Evolutionary conservation across 2,329 filamentous ascomycete genomes (phyloP).

Genomic region (Penicillium thymicola): DNA sequence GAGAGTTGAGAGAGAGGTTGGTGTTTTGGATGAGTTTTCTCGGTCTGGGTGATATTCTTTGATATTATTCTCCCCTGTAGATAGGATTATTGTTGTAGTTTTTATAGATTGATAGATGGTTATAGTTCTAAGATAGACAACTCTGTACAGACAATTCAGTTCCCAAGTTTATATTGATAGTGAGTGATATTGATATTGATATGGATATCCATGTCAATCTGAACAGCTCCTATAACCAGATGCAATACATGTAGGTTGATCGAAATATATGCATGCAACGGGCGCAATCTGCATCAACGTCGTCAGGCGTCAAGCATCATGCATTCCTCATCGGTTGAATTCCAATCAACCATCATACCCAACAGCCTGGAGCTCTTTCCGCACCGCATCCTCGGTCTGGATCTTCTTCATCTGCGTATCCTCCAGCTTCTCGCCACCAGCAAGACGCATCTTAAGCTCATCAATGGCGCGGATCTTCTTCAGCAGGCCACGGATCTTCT

Average conservation of each 20-base stretch:
- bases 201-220: background rate
- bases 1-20: conserved; percentile 1
- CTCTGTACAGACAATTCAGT: background rate
- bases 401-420: conserved; percentile 99
- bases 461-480: conserved; percentile 99
- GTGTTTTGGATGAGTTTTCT: conserved; percentile 8
- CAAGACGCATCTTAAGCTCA: conserved; percentile 94
- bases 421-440: conserved; percentile 92
- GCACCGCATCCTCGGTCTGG: conserved; percentile 75
- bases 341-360: conserved; percentile 43
- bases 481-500: conserved; percentile 88
- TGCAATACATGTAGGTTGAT: conserved; percentile 7
- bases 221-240: conserved; percentile 2
- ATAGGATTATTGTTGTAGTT: background rate
- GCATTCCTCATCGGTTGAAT: background rate
- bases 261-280: conserved; percentile 8
- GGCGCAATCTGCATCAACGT: conserved; percentile 3
- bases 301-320: background rate
- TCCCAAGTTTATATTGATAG: background rate
- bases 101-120: background rate
- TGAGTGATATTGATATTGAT: conserved; percentile 1
- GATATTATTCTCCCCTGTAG: background rate
- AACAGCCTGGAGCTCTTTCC: conserved; percentile 73
- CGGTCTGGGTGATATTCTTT: background rate
- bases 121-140: background rate